Evolutionary conservation across 192 early-diverging fungal species (phyloP).

Genomic region (Pilaira anomala): DNA sequence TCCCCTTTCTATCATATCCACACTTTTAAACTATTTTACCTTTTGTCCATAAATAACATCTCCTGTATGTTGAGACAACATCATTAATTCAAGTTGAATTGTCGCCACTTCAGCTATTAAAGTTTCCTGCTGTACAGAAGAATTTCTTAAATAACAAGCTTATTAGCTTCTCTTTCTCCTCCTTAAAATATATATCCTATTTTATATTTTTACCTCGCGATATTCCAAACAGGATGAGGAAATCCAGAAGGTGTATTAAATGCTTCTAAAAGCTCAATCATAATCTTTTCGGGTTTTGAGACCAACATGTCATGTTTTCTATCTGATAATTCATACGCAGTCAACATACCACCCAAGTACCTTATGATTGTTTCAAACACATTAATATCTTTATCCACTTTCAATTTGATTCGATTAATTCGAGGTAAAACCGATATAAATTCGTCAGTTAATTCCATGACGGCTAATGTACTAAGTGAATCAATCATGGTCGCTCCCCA

Average conservation of each 20-base stretch:
- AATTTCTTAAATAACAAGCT: too few species aligned
- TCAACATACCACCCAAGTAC: slow-evolving; percentile 71
- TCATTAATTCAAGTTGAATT: slow-evolving; percentile 81
- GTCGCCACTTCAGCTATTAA: slow-evolving; percentile 20
- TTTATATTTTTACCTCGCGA: slow-evolving; percentile 38
- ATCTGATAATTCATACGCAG: slow-evolving; percentile 80
- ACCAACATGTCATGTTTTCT: slow-evolving; percentile 54
- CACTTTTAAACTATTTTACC: slow-evolving; percentile 41
- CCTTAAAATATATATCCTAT: too few species aligned
- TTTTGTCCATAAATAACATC: slow-evolving; percentile 59
- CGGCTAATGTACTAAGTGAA: slow-evolving; percentile 78
- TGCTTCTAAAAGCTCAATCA: slow-evolving; percentile 60
- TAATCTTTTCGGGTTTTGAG: slow-evolving; percentile 68
- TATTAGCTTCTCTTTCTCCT: too few species aligned
- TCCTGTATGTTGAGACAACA: slow-evolving; percentile 71
- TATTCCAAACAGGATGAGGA: slow-evolving; percentile 56
- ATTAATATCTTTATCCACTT: slow-evolving; percentile 58
- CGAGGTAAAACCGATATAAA: slow-evolving; percentile 65
- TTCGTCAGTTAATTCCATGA: slow-evolving; percentile 80
- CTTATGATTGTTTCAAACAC: slow-evolving; percentile 88
- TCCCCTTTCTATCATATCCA: not conserved
- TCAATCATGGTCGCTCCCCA: slow-evolving; percentile 81
- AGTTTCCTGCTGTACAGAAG: not conserved
- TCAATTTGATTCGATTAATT: slow-evolving; percentile 38
- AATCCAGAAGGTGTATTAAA: slow-evolving; percentile 69